Base-by-base conservation (phyloP, 495 filamentous ascomycete genomes). In the Penicillium tannophilum region DNA sequence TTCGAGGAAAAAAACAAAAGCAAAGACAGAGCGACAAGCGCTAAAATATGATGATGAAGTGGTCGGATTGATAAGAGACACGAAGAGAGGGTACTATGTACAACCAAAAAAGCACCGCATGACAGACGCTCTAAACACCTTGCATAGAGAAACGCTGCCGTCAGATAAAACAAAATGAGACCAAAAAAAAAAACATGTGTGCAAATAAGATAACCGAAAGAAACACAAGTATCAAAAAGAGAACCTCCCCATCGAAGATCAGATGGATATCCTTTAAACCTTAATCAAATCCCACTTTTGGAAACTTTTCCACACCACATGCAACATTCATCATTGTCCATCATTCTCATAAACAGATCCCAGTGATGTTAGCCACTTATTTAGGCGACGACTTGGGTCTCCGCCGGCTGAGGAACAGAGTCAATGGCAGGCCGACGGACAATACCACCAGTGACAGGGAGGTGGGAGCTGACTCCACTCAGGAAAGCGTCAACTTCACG, bases 371-470 rank as follows among this genome's bases (percentile, higher is more conserved):
- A 49, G 17, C 14, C 19, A 17, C 41, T 33, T 1, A 44, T 58
- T 61, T 69, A 77, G 33, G 71, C 67, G 52, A 70, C 63, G 50
- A 69, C 65, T 55, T 71, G 63, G 10, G 56, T 62, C 60, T 67
- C 65, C 36, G 61, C 60, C 9, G 57, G 36, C 56, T 72, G 70
- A 33, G 74, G 77, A 41, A 81, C 72, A 14, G 75, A 66, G 63
- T 81, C 78, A 46, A 75, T 69, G 26, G 91, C 90, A 14, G 86
- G 86, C 24, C 86, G 85, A 78, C 90, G 94, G 51, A 98, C 84
- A 63, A 99, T 98, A 66, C 94, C 94, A 63, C 94, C 94, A 11
- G 93, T 97, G 56, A 96, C 90, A 9, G 94, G 95, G 26, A 99
- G 83, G 64, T 82, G 82, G 45, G 91, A 93, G 65, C 85, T 87